Evolutionary conservation across 169 alveolate genomes (phyloP), one percentile per base, ranked within the genome.

Genomic region (Theileria orientalis): DNA sequence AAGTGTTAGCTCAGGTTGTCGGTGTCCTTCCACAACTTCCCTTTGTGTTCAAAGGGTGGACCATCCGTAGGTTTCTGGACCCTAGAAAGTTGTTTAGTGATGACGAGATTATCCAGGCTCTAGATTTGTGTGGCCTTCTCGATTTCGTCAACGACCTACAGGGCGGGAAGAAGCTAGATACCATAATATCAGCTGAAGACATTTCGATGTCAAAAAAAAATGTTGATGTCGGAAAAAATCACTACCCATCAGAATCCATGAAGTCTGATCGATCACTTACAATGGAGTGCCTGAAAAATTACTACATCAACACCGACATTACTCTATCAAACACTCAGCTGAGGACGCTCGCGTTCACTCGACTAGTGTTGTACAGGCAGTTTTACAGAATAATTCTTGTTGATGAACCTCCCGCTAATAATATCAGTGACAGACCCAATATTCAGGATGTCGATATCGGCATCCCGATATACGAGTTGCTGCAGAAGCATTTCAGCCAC

Each of bases 361-460:
- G 90, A 27, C 57, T 91, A 29, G 85, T 86, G 9, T 79, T 91
- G 25, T 83, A 84, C 52, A 79, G 94, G 25, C 66, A 74, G 16
- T 69, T 68, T 16, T 91, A 89, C 68, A 90, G 86, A 59, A 68
- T 91, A 47, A 57, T 91, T 5, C 54, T 91, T 44, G 74, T 91
- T 40, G 95, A 91, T 67, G 95, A 91, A 64, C 93, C 94, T 32
- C 95, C 94, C 6, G 57, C 87, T 3, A 84, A 79, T 23, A 79
- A 79, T 27, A 30, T 62, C 32, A 44, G 29, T n/a, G n/a, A 13
- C 35, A 16, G 11, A 21, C 19, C 19, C 27, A 14, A 47, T 25
- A 8, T 29, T 64, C 3, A 33, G 5, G 40, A 29, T 7, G 35
- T 11, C 51, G 83, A 69, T 0, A n/a, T 37, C 1, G 72, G 51